Evolutionary conservation across 768 basidiomycete genomes (phyloP), one percentile per base, ranked within the genome.

Genomic region (Mycena sanguinolenta): DNA sequence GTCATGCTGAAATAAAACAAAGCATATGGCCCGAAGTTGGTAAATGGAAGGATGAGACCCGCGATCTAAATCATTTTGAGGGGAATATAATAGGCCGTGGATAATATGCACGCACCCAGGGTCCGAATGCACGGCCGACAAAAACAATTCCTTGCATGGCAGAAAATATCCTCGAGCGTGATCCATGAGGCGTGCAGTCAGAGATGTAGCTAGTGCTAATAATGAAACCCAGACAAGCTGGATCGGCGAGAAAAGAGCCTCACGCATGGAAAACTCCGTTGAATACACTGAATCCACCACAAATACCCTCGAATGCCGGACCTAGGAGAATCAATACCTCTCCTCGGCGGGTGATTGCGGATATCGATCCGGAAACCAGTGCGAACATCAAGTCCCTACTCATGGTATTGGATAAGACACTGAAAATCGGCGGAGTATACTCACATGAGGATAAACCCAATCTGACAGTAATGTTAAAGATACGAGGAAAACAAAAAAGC

Each of bases 101-200:
- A 42, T 52, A 50, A 46, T 50, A 59, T 30, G 82, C 38, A 50
- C 91, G 84, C 65, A 96, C 85, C 77, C 90, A 87, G 30, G 96
- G 95, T 0, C 96, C 96, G 2, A 90, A 74, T 0, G 95, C 90
- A 64, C 96, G 84, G 6, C 95, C 96, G 38, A 91, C 79, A 82
- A 90, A 95, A 55, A 92, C 85, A 63, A 94, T 89, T 4, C 95
- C 96, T 65, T 89, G 87, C 58, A 95, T 87, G 6, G 89, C 86
- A 16, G 89, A 88, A 69, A 90, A 91, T 52, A 90, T 85, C 60
- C 77, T 85, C 21, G 86, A 85, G 57, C 87, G 86, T 60, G 87
- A 88, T 36, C 86, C 87, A 77, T 85, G 85, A 36, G 81, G 79
- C 27, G 87, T 87, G 66, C 87, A 88, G 68, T 88, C 87, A 36